Evolutionary conservation across 2,329 filamentous ascomycete species (phyloP).

Genomic region (Sarocladium oryzae): DNA sequence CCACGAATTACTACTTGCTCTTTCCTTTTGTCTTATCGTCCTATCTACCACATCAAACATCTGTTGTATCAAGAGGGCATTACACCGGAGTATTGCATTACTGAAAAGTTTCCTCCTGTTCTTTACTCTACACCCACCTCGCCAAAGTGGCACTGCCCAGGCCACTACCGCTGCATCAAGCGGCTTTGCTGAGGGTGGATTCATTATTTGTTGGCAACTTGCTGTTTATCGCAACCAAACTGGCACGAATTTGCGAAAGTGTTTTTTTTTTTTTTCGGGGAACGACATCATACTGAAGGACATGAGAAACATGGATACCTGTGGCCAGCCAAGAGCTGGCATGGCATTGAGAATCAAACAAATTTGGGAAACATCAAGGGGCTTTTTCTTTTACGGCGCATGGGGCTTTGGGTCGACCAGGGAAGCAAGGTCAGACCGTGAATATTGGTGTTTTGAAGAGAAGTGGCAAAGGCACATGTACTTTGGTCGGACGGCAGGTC

Average conservation of each 20-base stretch:
- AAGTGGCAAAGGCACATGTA: background rate
- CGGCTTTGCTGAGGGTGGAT: background rate
- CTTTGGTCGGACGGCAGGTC: background rate
- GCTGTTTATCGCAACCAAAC: background rate
- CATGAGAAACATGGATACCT: constrained; percentile 6
- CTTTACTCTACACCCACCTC: background rate
- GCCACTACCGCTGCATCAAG: background rate
- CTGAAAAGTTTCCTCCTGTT: constrained; percentile 1
- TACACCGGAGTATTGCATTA: constrained; percentile 8
- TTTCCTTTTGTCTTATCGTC: constrained; percentile 1
- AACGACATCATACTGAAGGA: constrained; percentile 7
- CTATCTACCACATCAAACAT: constrained; percentile 1
- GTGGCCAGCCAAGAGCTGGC: constrained; percentile 5
- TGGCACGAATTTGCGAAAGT: background rate
- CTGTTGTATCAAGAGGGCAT: constrained; percentile 8
- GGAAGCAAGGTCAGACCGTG: background rate
- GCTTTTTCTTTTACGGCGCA: background rate
- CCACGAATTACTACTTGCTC: background rate
- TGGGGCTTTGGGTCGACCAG: constrained; percentile 1
- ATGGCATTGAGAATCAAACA: background rate
- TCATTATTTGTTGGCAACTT: background rate
- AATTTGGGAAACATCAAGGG: constrained; percentile 3
- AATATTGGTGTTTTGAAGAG: constrained; percentile 2
- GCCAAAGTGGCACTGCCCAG: background rate
- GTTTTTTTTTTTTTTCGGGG: background rate